Base-by-base conservation (phyloP, 2,329 filamentous ascomycete species). In the Scleromitrula shiraiana region DNA sequence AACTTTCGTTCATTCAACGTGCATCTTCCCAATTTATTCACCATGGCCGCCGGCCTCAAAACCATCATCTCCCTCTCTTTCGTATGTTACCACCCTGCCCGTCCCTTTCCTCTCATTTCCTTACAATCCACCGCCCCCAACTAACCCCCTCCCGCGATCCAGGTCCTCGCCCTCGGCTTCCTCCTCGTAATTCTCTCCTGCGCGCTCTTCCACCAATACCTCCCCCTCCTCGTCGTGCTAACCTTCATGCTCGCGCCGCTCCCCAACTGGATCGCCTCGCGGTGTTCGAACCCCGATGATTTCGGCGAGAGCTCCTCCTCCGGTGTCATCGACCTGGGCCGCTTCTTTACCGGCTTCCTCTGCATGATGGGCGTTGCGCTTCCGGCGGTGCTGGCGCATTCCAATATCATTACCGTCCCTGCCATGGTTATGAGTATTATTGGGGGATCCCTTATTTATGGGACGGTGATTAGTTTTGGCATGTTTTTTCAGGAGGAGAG, bases 31-130 rank as follows among this genome's bases (percentile, higher is more conserved):
- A 35, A 32, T 5, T 14, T 40, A 26, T 42, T 51, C 54, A 64
- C 56, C 61, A 76, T 72, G 72, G 79, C 87, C 74, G 89, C 93
- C 61, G 93, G 93, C 67, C 83, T 98, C 64, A 97, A 96, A 74
- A 98, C 93, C 59, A 98, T 98, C 71, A 98, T 98, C 69, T 88
- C 88, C 56, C 86, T 98, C 60, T 97, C 93, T 66, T 98, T 98
- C 72, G 93, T 87, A 78, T 48, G 80, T 59, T 26, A 56, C 35
- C 27, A 7, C 29, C 36, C 19, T 39, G 48, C 32, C 35, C 43
- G 37, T 14, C 19, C 33, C 17, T 30, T 26, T 23, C 41, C 15
- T 27, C 24, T 41, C 24, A 19, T 5, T 44, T 27, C 27, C 5
- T n/a, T n/a, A n/a, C 15, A 23, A n/a, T n/a, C 14, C 15, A 19